Base-by-base conservation (phyloP, 805 yeast species). In the Saccharomycopsis sp. region DNA sequence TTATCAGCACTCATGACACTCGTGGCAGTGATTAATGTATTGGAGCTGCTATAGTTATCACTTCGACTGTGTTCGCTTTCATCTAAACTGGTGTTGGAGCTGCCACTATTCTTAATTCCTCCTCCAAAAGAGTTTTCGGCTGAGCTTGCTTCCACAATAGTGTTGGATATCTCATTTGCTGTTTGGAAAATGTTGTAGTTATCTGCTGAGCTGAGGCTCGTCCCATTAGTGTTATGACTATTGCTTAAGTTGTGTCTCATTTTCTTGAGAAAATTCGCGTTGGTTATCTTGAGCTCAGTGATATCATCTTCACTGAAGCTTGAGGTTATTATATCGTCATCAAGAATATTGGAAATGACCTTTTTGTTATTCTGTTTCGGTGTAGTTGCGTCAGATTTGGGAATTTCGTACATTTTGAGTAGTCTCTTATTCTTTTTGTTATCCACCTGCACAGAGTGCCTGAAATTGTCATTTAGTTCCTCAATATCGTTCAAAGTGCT, bases 401-500 rank as follows among this genome's bases (percentile, higher is more conserved):
- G 55, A 18, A 56, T 20, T 3, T 56, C 37, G 24, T 52, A 56
- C 14, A 52, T 15, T 15, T 48, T 48, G 21, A 56, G 15, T 7
- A 56, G 20, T 24, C 52, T 56, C 3, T 47, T 34, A 18, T 37
- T 56, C 29, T 56, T 56, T 16, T 50, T 41, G n/a, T 18, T 14
- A 24, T 56, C 59, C n/a, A 24, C n/a, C 3, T 4, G 29, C 4
- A 40, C 55, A 18, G 24, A 24, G 18, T 56, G 52, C 9, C 5
- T 16, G 5, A 16, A 18, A 12, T 23, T 37, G 15, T 46, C 21
- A 20, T 52, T 51, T 40, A 52, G 14, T 20, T 56, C 50, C 15
- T 51, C 52, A 24, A 56, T 56, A 18, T 56, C 52, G 24, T 56
- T 23, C 48, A 52, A 21, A 3, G 59, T 56, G 34, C 29, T 52